Percentiles rank a stretch among this genome's conserved stretches.
Evolutionary conservation across 208 protist genomes (phyloP).

Genomic region (Phytomonas sp.): DNA sequence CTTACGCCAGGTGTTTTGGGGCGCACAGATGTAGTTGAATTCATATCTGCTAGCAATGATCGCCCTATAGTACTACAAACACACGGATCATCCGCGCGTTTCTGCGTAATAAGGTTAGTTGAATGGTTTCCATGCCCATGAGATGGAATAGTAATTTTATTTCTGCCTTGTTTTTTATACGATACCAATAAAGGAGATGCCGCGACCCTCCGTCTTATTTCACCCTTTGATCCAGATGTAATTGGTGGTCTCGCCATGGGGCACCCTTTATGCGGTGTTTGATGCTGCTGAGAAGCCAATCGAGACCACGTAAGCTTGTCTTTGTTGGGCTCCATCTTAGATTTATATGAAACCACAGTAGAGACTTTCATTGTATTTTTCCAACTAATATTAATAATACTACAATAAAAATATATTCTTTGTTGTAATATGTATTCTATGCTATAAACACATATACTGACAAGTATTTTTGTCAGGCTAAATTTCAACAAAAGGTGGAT

Average conservation of each 20-base stretch:
- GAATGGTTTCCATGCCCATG: neutral
- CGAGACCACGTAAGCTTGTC: neutral
- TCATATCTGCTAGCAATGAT: neutral
- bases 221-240: neutral
- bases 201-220: neutral
- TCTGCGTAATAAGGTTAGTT: neutral
- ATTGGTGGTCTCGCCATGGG: neutral
- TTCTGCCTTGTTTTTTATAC: neutral
- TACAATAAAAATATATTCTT: neutral
- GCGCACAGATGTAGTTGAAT: neutral
- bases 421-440: neutral
- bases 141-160: neutral
- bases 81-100: neutral
- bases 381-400: neutral
- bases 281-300: neutral
- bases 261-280: neutral
- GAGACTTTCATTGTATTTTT: neutral
- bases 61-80: neutral
- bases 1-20: neutral
- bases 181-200: neutral
- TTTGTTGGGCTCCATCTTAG: neutral
- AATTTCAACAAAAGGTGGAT: neutral
- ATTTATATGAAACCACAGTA: neutral
- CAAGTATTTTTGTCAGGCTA: neutral
- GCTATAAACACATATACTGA: neutral